Base-by-base conservation (phyloP, 768 basidiomycete species). In the Pholiota microspora region DNA sequence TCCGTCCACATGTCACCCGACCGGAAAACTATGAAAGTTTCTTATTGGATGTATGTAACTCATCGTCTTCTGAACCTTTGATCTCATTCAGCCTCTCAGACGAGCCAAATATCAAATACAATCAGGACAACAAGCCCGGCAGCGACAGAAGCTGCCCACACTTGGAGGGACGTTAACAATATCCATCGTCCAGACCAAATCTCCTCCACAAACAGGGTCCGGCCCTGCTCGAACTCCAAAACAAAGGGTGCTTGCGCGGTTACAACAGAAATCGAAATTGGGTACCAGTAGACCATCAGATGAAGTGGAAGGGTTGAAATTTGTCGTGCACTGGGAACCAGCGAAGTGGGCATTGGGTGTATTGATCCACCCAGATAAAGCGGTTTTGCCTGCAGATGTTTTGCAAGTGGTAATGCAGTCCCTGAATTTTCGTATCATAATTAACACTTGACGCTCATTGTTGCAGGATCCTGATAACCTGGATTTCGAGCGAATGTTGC, bases 31-130 rank as follows among this genome's bases (percentile, higher is more conserved):
- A 72, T 97, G 59, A 79, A 75, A 5, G 78, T 86, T 23, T 83
- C 83, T n/a, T 98, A 98, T 66, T 98, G 95, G 95, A 74, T 89
- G 93, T 94, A 65, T n/a, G n/a, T n/a, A n/a, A n/a, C n/a, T n/a
- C n/a, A n/a, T n/a, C 61, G 83, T 67, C 16, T 13, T 47, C 28
- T 29, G 5, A 45, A 24, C 4, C 13, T 10, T 23, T 15, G 10
- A n/a, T 42, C n/a, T 25, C 21, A 35, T 18, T 3, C n/a, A 28
- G 2, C 3, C 16, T 53, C 16, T 18, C 52, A 73, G 69, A 55
- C 69, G 71, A 44, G 62, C 68, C 25, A 72, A n/a, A n/a, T n/a
- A n/a, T n/a, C n/a, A n/a, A n/a, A n/a, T 45, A 60, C 51, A 71
- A 10, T 64, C 59, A 12, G 65, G 53, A 18, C 51, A 57, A 53